These are phyloP conservation scores for Geranium incanum DNA, from an alignment of 441 rosid genomes.

Conservation along the genomic window DNA sequence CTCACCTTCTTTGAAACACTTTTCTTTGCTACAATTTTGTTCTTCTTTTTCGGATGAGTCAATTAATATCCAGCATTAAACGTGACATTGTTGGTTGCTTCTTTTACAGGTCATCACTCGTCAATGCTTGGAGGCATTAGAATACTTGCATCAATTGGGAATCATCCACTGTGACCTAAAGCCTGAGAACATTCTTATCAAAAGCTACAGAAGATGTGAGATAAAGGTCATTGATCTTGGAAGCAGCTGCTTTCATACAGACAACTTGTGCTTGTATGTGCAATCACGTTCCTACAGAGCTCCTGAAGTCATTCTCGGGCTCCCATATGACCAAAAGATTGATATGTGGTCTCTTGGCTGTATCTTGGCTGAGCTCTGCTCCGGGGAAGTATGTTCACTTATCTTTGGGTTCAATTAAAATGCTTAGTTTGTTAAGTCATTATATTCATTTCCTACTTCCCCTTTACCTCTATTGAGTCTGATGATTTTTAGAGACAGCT, in stretches of 20 bases:
- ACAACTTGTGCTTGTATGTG: constrained; percentile 70
- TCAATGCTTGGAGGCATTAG: constrained; percentile 86
- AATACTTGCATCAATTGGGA: constrained; percentile 70
- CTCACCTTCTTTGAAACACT: not conserved
- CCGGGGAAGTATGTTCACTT: constrained; percentile 64
- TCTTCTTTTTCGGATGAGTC: not conserved
- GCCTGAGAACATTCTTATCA: constrained; percentile 80
- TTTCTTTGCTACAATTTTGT: not conserved
- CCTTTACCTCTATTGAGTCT: not conserved
- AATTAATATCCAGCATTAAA: not conserved
- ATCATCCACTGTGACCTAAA: constrained; percentile 93
- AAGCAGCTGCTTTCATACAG: constrained; percentile 84
- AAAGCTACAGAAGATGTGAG: constrained; percentile 67
- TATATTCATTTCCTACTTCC: not conserved
- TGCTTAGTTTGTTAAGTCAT: too few relatives aligned
- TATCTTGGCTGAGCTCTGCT: constrained; percentile 81
- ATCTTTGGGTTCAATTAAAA: not conserved
- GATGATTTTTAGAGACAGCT: not conserved
- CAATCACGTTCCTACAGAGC: constrained; percentile 96
- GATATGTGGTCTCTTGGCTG: constrained; percentile 98
- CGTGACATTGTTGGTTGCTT: not conserved
- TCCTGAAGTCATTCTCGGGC: constrained; percentile 91
- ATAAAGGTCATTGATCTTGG: constrained; percentile 91
- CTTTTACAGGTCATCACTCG: constrained; percentile 53
- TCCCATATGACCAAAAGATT: constrained; percentile 77